A percentile compares a stretch with the other conserved stretches of the same genome.
phyloP scores from a whole-genome alignment of 331 rosid species.

The Quercus phellos region DNA sequence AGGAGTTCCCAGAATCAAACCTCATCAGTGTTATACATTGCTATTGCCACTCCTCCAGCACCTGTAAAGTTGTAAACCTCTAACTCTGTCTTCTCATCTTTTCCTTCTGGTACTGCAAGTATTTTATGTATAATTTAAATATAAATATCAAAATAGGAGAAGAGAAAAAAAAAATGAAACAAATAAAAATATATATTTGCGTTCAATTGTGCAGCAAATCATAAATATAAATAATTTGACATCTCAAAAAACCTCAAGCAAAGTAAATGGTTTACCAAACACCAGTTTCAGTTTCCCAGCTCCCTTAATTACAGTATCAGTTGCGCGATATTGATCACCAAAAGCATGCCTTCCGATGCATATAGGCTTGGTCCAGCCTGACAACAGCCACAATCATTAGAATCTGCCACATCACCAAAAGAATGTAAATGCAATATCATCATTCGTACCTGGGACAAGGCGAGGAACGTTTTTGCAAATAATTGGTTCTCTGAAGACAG shows the following conservation, averaged over 20 bases:
- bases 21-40: conserved; percentile 98
- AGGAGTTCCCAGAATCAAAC: conserved; percentile 36
- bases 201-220: background rate
- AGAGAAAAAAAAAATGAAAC: background rate
- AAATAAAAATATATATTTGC: background rate
- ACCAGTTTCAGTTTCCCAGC: conserved; percentile 82
- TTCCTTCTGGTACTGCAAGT: conserved; percentile 69
- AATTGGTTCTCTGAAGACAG: conserved; percentile 98
- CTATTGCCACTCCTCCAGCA: conserved; percentile 81
- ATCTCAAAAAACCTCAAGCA: background rate
- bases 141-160: background rate
- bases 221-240: background rate
- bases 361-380: conserved; percentile 94
- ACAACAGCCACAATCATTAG: conserved; percentile 5
- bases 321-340: conserved; percentile 93
- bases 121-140: conserved; percentile 18
- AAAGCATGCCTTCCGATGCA: conserved; percentile 99
- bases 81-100: conserved; percentile 61
- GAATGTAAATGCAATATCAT: conserved; percentile 5
- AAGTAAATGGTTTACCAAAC: conserved; percentile 56
- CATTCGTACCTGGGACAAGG: conserved; percentile 78
- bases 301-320: conserved; percentile 88
- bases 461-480: conserved; percentile 92
- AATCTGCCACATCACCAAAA: conserved; percentile 4
- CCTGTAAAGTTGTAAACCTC: conserved; percentile 90